These are phyloP conservation scores for Lactarius vividus DNA, from an alignment of 768 basidiomycete genomes.

Conservation along the genomic window DNA sequence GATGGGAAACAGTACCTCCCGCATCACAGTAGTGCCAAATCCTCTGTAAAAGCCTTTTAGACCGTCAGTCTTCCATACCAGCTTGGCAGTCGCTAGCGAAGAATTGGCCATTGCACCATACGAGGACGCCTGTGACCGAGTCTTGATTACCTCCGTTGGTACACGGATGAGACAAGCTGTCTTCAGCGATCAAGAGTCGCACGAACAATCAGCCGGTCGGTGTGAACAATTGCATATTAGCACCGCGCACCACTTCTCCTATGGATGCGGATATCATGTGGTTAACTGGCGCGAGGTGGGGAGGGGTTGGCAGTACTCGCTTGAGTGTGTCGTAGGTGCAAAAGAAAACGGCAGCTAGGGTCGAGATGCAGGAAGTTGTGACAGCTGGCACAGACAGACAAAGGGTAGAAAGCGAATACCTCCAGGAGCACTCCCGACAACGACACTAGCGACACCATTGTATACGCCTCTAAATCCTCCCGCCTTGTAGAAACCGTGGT, in stretches of 20 bases:
- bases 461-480: slow-evolving; percentile 93
- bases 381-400: background rate
- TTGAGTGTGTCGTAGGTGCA: slow-evolving; percentile 92
- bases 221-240: background rate
- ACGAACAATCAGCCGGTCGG: slow-evolving; percentile 11
- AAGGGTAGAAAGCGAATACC: slow-evolving; percentile 46
- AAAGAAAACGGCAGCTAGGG: slow-evolving; percentile 91
- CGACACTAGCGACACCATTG: slow-evolving; percentile 90
- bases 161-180: slow-evolving; percentile 91
- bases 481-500: slow-evolving; percentile 77
- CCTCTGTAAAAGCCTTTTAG: slow-evolving; percentile 83
- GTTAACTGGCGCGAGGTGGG: slow-evolving; percentile 61
- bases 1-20: slow-evolving; percentile 46
- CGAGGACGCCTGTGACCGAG: slow-evolving; percentile 80
- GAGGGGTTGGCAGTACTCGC: slow-evolving; percentile 58
- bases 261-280: slow-evolving; percentile 53
- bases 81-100: slow-evolving; percentile 56
- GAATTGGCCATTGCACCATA: slow-evolving; percentile 58
- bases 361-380: background rate
- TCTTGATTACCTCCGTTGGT: slow-evolving; percentile 96
- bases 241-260: slow-evolving; percentile 50
- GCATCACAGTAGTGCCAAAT: slow-evolving; percentile 73
- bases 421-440: slow-evolving; percentile 93
- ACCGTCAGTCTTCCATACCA: slow-evolving; percentile 61
- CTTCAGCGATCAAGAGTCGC: slow-evolving; percentile 37